Base-by-base conservation (phyloP, 1,139 yeast species). In the Debaryomyces robertsiae region DNA sequence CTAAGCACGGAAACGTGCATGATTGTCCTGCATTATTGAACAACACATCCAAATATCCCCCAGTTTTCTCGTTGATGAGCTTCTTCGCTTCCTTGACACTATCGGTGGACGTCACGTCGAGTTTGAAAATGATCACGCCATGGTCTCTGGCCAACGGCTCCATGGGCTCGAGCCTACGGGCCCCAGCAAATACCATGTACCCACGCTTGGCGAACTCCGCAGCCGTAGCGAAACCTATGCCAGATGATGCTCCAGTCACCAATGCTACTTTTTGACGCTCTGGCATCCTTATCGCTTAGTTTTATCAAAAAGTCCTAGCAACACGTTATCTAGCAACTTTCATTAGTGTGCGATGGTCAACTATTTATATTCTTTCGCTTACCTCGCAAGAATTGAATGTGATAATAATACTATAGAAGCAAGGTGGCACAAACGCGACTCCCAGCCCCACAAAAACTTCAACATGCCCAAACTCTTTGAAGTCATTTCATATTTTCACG, bases 241-340 rank as follows among this genome's bases (percentile, higher is more conserved):
- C 95, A 0, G 91, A 82, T 0, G 93, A 84, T 13, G 88, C 87
- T 6, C 95, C 95, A 1, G 95, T 87, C 24, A 87, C 77, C 32
- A 84, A 65, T 2, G 81, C 90, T 17, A 65, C 50, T 53, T 63
- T 70, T 55, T 54, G 59, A 45, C 60, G 55, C 19, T 46, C 44
- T 30, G 45, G 15, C 52, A 47, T 48, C 22, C 25, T 18, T 33
- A 17, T 10, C 10, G 15, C 17, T 28, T 28, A 13, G 6, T n/a
- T 14, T 15, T 6, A 13, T n/a, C n/a, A n/a, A n/a, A n/a, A n/a
- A 19, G 7, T 19, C 22, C 7, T 19, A 19, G 22, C 22, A 19
- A 25, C 10, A 25, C 28, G 10, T 5, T n/a, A n/a, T n/a, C n/a
- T n/a, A n/a, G n/a, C n/a, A n/a, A n/a, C n/a, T n/a, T n/a, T n/a